Evolutionary conservation across 2,329 filamentous ascomycete species (phyloP), one percentile per base, ranked within the genome.

Genomic region (Nemania sp.): DNA sequence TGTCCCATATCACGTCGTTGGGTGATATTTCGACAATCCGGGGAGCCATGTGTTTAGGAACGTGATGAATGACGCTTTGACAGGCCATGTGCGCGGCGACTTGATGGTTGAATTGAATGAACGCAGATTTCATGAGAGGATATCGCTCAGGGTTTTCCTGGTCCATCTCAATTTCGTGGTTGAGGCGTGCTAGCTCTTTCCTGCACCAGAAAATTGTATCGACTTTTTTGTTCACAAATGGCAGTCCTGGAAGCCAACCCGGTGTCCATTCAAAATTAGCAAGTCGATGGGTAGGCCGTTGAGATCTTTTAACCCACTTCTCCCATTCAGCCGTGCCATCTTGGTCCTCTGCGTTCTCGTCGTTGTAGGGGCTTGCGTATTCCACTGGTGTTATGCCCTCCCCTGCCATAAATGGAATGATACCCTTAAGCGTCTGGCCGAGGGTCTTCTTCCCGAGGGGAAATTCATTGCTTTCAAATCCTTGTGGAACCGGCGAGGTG

Each of bases 11-110:
- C 9, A 99, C 92, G 72, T 98, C 93, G 45, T 89, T 88, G 0
- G 95, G 95, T 6, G 92, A 92, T 48, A 99, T 92, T 73, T 99
- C 95, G n/a, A 97, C 90, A 42, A 91, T 84, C 29, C 95, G 87
- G 0, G 95, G 95, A 1, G 91, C 85, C 95, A 99, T 99, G 47
- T 96, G 90, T 68, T 91, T 91, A 1, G 95, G 95, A 1, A 97
- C 76, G 70, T 99, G 95, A 73, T 98, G 92, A 40, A 90, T 92
- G 47, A 96, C 83, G 49, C 91, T 88, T 74, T 99, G 95, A 73
- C 92, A 97, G 59, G 94, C 95, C 95, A 99, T 98, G 71, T 99
- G 95, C 0, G 95, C 95, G 5, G 94, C 93, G 1, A 97, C 91
- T 73, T 99, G 95, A 72, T 97, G 90, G 71, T 99, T 97, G 82